These are phyloP conservation scores for Lentinula sp. DNA, from an alignment of 768 basidiomycete genomes.

Conservation along the genomic window DNA sequence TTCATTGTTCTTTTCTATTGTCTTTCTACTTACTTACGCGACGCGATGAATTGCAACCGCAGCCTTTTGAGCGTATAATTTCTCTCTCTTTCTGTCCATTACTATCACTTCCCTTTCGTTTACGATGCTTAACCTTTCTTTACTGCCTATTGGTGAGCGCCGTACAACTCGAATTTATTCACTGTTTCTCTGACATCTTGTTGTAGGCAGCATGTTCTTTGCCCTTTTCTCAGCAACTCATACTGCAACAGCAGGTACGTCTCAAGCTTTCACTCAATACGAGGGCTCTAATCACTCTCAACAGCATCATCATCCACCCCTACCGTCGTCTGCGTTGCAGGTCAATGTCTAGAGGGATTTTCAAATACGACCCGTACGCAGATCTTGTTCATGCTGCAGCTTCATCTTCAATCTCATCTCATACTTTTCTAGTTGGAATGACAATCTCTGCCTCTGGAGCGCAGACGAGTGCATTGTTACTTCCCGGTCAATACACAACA, in stretches of 20 bases:
- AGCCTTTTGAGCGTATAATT: slow-evolving; percentile 3
- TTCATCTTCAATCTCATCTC: background rate
- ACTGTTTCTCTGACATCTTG: background rate
- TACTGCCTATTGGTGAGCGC: background rate
- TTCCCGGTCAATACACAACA: slow-evolving; percentile 73
- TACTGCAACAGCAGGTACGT: background rate
- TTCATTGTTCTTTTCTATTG: slow-evolving; percentile 1
- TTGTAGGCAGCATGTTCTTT: background rate
- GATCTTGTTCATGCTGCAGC: background rate
- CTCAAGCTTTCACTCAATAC: background rate
- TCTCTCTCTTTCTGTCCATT: background rate
- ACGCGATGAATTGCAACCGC: background rate
- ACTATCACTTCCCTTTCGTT: slow-evolving; percentile 4
- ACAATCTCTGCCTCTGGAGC: slow-evolving; percentile 51
- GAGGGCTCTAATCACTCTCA: background rate
- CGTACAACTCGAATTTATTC: background rate
- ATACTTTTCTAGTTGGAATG: slow-evolving; percentile 52
- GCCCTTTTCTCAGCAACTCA: background rate
- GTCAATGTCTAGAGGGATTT: slow-evolving; percentile 80
- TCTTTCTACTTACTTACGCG: background rate
- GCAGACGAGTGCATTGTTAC: slow-evolving; percentile 50
- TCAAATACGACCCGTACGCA: slow-evolving; percentile 62
- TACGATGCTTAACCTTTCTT: slow-evolving; percentile 5
- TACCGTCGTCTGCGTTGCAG: slow-evolving; percentile 75
- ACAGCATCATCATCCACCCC: slow-evolving; percentile 51